Evolutionary conservation across 495 filamentous ascomycete genomes (phyloP).

Genomic region (Xanthoparmelia taractica): DNA sequence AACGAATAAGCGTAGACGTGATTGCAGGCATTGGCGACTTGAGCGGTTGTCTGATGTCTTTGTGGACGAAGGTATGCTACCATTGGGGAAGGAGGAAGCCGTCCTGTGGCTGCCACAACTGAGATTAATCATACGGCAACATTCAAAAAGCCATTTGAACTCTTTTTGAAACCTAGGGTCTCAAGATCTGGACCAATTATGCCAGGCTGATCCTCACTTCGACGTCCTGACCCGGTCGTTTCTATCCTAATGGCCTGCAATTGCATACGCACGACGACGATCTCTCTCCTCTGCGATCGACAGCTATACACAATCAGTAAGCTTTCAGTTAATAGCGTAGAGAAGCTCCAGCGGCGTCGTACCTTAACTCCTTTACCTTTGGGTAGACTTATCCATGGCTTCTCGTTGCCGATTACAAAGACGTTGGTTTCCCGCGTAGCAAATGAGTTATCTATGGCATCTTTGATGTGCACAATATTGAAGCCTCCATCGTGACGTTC

Average conservation of each 20-base stretch:
- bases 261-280: constrained; percentile 72
- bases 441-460: constrained; percentile 98
- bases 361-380: constrained; percentile 99
- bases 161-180: not conserved
- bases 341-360: constrained; percentile 23
- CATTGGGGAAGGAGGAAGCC: not conserved
- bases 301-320: no score
- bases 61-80: not conserved
- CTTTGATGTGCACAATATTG: constrained; percentile 99
- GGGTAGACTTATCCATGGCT: constrained; percentile 96
- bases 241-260: constrained; percentile 47
- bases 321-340: no score
- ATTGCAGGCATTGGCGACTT: not conserved
- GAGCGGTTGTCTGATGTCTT: not conserved
- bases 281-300: constrained; percentile 97
- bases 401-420: constrained; percentile 93
- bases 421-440: constrained; percentile 98
- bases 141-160: not conserved
- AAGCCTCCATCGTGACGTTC: constrained; percentile 99
- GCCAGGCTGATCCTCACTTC: not conserved
- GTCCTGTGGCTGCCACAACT: not conserved
- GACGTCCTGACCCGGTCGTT: not conserved
- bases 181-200: not conserved
- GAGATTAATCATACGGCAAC: not conserved
- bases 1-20: no score